A percentile compares a stretch with the other conserved stretches of the same genome.
Conservation (phyloP, 306 rosid species). For the Sphenostylis stenocarpa region DNA sequence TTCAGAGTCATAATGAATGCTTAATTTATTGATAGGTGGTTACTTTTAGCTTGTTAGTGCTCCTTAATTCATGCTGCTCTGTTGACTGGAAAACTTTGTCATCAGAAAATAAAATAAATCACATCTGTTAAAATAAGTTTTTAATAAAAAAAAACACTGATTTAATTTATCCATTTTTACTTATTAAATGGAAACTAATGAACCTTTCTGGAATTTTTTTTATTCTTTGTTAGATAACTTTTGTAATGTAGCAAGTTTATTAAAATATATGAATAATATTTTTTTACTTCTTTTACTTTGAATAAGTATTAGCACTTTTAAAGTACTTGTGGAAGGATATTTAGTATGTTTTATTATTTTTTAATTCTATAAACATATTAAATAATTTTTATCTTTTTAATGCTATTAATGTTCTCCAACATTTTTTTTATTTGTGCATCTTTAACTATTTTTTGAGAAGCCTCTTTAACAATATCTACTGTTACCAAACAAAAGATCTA, state of each 20-base stretch:
- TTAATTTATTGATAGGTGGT: background rate
- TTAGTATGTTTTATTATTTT: background rate
- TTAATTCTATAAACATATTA: background rate
- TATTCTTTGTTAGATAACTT: background rate
- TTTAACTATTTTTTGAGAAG: background rate
- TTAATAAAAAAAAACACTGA: too few relatives aligned
- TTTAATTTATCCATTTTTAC: too few relatives aligned
- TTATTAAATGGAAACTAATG: background rate
- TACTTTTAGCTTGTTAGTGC: background rate
- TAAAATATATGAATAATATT: background rate
- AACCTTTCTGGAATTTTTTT: background rate
- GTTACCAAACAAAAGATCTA: too few relatives aligned
- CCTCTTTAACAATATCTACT: background rate
- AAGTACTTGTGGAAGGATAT: background rate
- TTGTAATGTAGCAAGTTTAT: background rate
- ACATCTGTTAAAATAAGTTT: too few relatives aligned
- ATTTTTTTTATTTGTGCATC: background rate
- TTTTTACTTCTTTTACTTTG: background rate
- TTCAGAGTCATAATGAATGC: too few relatives aligned
- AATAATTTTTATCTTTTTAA: background rate
- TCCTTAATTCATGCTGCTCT: background rate
- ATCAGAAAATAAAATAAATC: too few relatives aligned
- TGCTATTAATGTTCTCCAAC: background rate
- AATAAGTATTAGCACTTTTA: background rate
- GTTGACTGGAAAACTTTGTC: too few relatives aligned